These are phyloP conservation scores for Polyporus tsugae DNA, from an alignment of 1,284 basidiomycete species.

Conservation along the genomic window DNA sequence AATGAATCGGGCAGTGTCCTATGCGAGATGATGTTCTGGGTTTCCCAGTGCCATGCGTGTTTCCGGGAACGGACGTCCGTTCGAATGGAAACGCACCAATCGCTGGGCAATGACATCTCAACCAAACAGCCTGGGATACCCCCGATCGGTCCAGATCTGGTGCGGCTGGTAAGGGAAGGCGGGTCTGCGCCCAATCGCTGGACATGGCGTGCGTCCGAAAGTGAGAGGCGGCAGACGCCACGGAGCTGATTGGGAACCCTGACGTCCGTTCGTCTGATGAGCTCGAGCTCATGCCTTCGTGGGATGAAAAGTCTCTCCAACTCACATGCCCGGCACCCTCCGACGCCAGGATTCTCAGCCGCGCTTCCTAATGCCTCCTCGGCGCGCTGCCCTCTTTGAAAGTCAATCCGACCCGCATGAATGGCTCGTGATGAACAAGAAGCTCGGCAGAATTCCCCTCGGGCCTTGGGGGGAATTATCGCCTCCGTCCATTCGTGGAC, in stretches of 20 bases:
- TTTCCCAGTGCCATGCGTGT: slow-evolving; percentile 32
- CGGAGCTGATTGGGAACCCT: slow-evolving; percentile 32
- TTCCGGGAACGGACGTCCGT: slow-evolving; percentile 27
- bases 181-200: slow-evolving; percentile 9
- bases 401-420: slow-evolving; percentile 18
- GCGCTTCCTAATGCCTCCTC: slow-evolving; percentile 32
- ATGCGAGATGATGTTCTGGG: slow-evolving; percentile 26
- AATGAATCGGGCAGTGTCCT: slow-evolving; percentile 31
- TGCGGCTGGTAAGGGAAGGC: slow-evolving; percentile 10
- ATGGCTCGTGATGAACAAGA: slow-evolving; percentile 20
- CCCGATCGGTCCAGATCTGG: slow-evolving; percentile 23
- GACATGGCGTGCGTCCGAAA: slow-evolving; percentile 8
- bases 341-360: slow-evolving; percentile 21
- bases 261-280: slow-evolving; percentile 29
- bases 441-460: slow-evolving; percentile 16
- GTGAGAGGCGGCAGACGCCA: slow-evolving; percentile 24
- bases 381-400: slow-evolving; percentile 22
- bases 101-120: slow-evolving; percentile 21
- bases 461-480: slow-evolving; percentile 16
- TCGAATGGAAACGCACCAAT: slow-evolving; percentile 26
- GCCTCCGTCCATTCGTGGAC: background rate
- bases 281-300: slow-evolving; percentile 21
- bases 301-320: slow-evolving; percentile 16
- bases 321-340: slow-evolving; percentile 28
- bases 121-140: slow-evolving; percentile 17